Base-by-base conservation (phyloP, 1,284 basidiomycete genomes). In the Ceratobasidium sp. region DNA sequence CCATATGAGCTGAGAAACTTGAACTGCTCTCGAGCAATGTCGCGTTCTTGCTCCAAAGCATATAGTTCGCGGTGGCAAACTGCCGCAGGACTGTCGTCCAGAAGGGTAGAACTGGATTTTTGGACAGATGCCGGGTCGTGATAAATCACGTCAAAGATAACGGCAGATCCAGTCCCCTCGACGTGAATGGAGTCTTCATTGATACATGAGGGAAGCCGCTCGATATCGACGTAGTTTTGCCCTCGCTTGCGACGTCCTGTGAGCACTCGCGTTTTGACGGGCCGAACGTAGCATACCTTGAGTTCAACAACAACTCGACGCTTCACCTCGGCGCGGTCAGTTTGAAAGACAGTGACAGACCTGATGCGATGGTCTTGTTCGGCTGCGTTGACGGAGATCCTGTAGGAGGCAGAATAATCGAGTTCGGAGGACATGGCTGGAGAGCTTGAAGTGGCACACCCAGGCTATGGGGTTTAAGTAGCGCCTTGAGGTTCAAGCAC, bases 111-210 rank as follows among this genome's bases (percentile, higher is more conserved):
- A 56, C 13, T 56, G 13, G 53, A 31, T 34, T 27, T 13, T 22
- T 16, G 29, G 31, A 8, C 31, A 14, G 78, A 39, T 9, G 62
- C 76, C 13, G 74, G 65, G 68, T 37, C 56, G 75, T 68, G 69
- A 75, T 77, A 79, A 19, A 79, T 75, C 39, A 79, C 79, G 53
- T 79, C 79, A 61, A 78, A 78, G 27, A 79, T 77, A 41, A 75
- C 62, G 3, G 78, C 77, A 27, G 76, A 68, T 8, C 79, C 79
- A 34, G 77, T 66, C 0, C 78, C 79, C 31, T 80, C 79, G 48
- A 39, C 34, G 34, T 37, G 34, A n/a, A n/a, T n/a, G n/a, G n/a
- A n/a, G n/a, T n/a, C n/a, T n/a, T n/a, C n/a, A n/a, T n/a, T n/a
- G n/a, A n/a, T n/a, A n/a, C n/a, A n/a, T n/a, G n/a, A n/a, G n/a